Percentiles rank a stretch among this genome's conserved stretches.
phyloP scores from a whole-genome alignment of 2,329 filamentous ascomycete species.

The Pezizomycotina sp. region DNA sequence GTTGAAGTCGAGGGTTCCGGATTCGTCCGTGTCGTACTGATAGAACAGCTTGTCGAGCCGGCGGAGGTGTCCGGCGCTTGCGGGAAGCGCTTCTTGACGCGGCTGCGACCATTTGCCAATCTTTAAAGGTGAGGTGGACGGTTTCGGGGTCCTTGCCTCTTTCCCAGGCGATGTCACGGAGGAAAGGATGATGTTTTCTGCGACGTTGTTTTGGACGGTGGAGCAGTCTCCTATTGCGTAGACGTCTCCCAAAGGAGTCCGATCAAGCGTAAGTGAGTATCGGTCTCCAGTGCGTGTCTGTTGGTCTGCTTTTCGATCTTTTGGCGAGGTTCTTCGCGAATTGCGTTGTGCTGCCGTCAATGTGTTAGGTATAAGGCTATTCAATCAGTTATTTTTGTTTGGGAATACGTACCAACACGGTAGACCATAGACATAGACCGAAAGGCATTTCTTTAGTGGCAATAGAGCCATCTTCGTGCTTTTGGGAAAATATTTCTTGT shows the following conservation, averaged over 20 bases:
- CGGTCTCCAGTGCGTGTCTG: conserved; percentile 80
- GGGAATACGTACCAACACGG: conserved; percentile 44
- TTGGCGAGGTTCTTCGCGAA: conserved; percentile 60
- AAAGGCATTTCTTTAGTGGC: conserved; percentile 87
- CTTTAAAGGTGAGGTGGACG: conserved; percentile 67
- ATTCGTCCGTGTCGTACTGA: conserved; percentile 83
- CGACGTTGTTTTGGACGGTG: conserved; percentile 93
- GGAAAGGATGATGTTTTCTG: conserved; percentile 81
- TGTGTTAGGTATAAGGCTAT: background rate
- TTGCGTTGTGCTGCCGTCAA: conserved; percentile 47
- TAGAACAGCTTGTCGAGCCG: conserved; percentile 82
- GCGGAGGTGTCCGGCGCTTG: conserved; percentile 70
- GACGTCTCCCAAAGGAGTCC: conserved; percentile 85
- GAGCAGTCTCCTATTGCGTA: conserved; percentile 93
- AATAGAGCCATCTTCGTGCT: conserved; percentile 51
- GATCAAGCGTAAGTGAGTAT: conserved; percentile 75
- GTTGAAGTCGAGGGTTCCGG: conserved; percentile 81
- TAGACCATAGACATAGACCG: conserved; percentile 96
- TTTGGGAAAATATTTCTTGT: conserved; percentile 85
- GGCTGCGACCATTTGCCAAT: conserved; percentile 73
- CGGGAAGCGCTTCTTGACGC: conserved; percentile 69
- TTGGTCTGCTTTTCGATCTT: conserved; percentile 73
- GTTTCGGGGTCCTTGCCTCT: conserved; percentile 77
- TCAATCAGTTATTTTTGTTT: background rate
- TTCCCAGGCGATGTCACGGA: conserved; percentile 80